A percentile compares a stretch with the other conserved stretches of the same genome.
Evolutionary conservation across 352 stramenopile species (phyloP).

Genomic region (Pythium brassicae): DNA sequence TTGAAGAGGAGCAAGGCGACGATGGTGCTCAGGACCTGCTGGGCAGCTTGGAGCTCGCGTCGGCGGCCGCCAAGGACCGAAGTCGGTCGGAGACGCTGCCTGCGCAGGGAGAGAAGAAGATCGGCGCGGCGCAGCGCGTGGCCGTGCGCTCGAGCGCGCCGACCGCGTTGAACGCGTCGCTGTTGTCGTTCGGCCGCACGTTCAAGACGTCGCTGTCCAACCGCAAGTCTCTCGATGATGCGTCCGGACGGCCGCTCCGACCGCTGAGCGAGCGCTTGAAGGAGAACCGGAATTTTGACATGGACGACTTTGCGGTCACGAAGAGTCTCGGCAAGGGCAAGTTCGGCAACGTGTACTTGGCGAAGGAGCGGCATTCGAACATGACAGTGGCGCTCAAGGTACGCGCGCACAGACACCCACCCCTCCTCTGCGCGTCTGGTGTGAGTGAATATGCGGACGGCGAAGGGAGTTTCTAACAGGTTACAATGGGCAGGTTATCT

Average conservation of each 20-base stretch:
- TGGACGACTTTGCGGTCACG: slow-evolving; percentile 75
- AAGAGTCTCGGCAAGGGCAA: slow-evolving; percentile 83
- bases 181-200: slow-evolving; percentile 12
- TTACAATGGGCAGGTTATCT: slow-evolving; percentile 39
- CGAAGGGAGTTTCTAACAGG: background rate
- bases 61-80: background rate
- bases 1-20: slow-evolving; percentile 19
- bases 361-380: slow-evolving; percentile 62
- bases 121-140: slow-evolving; percentile 31
- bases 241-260: slow-evolving; percentile 15
- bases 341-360: slow-evolving; percentile 83
- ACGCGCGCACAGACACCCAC: background rate
- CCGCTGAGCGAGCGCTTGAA: slow-evolving; percentile 46
- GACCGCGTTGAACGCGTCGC: slow-evolving; percentile 12
- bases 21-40: background rate
- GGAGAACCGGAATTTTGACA: slow-evolving; percentile 57
- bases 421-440: too few species aligned
- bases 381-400: slow-evolving; percentile 80
- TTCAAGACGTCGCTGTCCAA: slow-evolving; percentile 18
- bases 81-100: slow-evolving; percentile 4
- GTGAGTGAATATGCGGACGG: background rate
- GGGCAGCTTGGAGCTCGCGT: background rate
- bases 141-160: slow-evolving; percentile 20
- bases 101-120: slow-evolving; percentile 7
- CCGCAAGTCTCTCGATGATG: slow-evolving; percentile 43